phyloP scores from a whole-genome alignment of 495 filamentous ascomycete genomes.

The Aspergillus sclerotioniger region DNA sequence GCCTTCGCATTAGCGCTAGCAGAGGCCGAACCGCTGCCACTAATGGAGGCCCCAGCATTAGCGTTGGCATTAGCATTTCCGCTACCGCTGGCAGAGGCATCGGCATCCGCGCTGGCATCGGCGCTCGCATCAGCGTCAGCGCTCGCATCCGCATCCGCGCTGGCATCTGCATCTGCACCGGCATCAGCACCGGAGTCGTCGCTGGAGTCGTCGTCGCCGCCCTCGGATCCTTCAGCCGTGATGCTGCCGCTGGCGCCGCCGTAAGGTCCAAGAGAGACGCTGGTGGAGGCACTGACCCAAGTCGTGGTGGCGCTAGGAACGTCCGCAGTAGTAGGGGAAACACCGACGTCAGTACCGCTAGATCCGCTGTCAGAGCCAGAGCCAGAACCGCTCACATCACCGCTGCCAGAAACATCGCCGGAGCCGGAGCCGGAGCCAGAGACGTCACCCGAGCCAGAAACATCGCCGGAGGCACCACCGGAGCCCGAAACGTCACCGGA shows the following conservation, averaged over 20 bases:
- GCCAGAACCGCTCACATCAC: not conserved
- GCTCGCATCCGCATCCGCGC: not conserved
- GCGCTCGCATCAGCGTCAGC: not conserved
- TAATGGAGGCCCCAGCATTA: constrained; percentile 1
- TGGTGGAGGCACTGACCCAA: constrained; percentile 1
- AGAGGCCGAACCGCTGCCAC: not conserved
- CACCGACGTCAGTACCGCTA: constrained; percentile 2
- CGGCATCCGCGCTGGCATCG: not conserved
- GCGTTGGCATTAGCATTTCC: not conserved
- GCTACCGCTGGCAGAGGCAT: not conserved
- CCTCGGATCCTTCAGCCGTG: not conserved
- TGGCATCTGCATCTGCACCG: constrained; percentile 1
- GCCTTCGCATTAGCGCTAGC: constrained; percentile 6
- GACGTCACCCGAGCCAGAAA: not conserved
- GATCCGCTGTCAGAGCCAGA: not conserved
- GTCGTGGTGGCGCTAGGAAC: constrained; percentile 1
- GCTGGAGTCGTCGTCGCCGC: not conserved
- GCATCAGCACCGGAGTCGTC: not conserved
- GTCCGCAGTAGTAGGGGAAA: not conserved
- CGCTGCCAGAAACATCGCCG: constrained; percentile 1
- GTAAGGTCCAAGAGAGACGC: not conserved
- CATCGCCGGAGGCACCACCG: constrained; percentile 2
- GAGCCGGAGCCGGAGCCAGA: not conserved
- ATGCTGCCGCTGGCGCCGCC: not conserved
- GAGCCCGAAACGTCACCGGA: not conserved